Conservation (phyloP, 2,329 filamentous ascomycete species). For the Arthroderma sp. region DNA sequence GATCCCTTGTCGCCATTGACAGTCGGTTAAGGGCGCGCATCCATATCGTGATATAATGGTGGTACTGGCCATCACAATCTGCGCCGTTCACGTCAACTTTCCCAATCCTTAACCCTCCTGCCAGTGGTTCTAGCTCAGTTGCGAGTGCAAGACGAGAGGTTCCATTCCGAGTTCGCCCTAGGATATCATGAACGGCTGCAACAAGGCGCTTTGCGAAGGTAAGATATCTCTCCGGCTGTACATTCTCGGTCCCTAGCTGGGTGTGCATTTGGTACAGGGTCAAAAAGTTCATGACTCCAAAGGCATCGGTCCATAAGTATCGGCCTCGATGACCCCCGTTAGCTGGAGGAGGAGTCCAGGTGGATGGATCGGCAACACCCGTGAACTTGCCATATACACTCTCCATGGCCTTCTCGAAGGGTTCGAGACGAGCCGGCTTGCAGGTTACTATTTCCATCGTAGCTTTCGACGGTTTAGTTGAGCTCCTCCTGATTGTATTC, state of each 20-base stretch:
- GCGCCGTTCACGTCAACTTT: conserved; percentile 39
- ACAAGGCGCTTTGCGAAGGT: conserved; percentile 39
- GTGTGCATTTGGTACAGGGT: conserved; percentile 38
- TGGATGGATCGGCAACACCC: conserved; percentile 20
- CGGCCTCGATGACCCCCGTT: conserved; percentile 46
- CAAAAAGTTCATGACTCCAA: conserved; percentile 48
- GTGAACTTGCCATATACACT: conserved; percentile 31
- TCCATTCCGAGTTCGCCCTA: conserved; percentile 43
- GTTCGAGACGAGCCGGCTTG: neutral
- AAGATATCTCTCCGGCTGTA: conserved; percentile 34
- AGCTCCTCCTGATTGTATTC: neutral
- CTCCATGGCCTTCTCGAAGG: conserved; percentile 22
- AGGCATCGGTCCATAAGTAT: conserved; percentile 51
- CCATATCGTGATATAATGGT: conserved; percentile 51
- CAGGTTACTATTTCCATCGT: neutral
- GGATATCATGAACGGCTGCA: conserved; percentile 40
- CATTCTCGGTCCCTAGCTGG: neutral
- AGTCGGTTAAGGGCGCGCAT: conserved; percentile 51
- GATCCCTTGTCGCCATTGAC: conserved; percentile 37
- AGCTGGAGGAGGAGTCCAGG: conserved; percentile 39
- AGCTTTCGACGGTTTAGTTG: neutral
- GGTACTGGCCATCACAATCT: conserved; percentile 49
- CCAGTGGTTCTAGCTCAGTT: conserved; percentile 40
- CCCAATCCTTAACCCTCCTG: conserved; percentile 47
- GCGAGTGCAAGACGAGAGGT: conserved; percentile 38